Base-by-base conservation (phyloP, 192 early-diverging fungal genomes). In the Gigaspora rosea region DNA sequence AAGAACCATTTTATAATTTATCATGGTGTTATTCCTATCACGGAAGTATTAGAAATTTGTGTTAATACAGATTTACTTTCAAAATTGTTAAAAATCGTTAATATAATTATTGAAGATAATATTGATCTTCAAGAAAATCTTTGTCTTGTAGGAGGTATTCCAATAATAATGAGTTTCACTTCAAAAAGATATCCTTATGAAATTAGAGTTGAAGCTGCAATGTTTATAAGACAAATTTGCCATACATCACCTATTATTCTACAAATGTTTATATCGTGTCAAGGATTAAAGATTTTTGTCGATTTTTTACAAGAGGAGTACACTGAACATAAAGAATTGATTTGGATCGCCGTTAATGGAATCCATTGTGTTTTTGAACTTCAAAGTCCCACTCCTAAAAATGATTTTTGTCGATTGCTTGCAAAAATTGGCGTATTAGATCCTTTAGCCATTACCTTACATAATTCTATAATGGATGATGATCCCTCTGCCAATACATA, bases 181-280 rank as follows among this genome's bases (percentile, higher is more conserved):
- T 80, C 85, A 32, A 77, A 78, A 63, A 61, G 61, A 11, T 80
- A 79, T 20, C 46, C 61, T 49, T 80, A 79, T 41, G 80, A 83
- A 5, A 81, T 88, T 48, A 81, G 86, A 46, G 57, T 83, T n/a
- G 84, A 83, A 57, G 86, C 86, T 2, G 87, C 87, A 4, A 69
- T 67, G 4, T 89, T 90, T 80, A 83, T 88, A 36, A 68, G 78
- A 20, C 82, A 84, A 32, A 84, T 89, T 48, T 90, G 88, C 48
- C 71, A 81, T 33, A 80, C 80, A 13, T 86, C 80, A 35, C 73
- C 85, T 1, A 33, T 82, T 20, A 86, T 86, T 32, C 79, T 89
- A 4, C 89, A 87, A 52, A 87, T 89, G 83, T 88, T 90, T 71
- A 74, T 90, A 50, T 87, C 88, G 5, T 90, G 89, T 71, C 80